phyloP scores from a whole-genome alignment of 768 basidiomycete genomes.

The Boletales sp. region DNA sequence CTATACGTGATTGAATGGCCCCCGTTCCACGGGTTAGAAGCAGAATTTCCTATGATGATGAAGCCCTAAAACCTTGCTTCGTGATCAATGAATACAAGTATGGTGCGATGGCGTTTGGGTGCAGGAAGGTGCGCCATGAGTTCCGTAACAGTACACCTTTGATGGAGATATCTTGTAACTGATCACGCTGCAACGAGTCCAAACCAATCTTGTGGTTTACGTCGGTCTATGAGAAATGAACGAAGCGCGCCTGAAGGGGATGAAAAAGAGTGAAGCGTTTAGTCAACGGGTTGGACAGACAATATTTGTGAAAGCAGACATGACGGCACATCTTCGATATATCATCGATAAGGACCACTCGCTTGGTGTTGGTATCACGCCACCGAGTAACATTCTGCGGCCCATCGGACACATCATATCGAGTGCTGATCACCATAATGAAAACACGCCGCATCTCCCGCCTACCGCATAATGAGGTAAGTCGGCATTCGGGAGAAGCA shows the following conservation, averaged over 20 bases:
- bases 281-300: not conserved
- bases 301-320: not conserved
- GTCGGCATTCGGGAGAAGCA: not conserved
- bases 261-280: not conserved
- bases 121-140: too few relatives aligned
- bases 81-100: too few relatives aligned
- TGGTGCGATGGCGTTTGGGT: too few relatives aligned
- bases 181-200: too few relatives aligned
- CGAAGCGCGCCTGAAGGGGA: too few relatives aligned
- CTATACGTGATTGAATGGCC: constrained; percentile 13
- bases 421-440: constrained; percentile 8
- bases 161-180: too few relatives aligned
- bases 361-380: not conserved
- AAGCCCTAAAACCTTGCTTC: too few relatives aligned
- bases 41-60: too few relatives aligned
- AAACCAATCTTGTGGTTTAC: too few relatives aligned
- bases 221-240: too few relatives aligned
- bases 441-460: not conserved
- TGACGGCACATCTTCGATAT: not conserved
- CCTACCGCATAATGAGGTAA: constrained; percentile 7
- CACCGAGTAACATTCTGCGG: not conserved
- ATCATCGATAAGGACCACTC: constrained; percentile 5
- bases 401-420: not conserved
- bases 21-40: too few relatives aligned
- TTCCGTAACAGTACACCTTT: too few relatives aligned